Base-by-base conservation (phyloP, 164 flowering plant species). In the Macadamia tetraphylla region DNA sequence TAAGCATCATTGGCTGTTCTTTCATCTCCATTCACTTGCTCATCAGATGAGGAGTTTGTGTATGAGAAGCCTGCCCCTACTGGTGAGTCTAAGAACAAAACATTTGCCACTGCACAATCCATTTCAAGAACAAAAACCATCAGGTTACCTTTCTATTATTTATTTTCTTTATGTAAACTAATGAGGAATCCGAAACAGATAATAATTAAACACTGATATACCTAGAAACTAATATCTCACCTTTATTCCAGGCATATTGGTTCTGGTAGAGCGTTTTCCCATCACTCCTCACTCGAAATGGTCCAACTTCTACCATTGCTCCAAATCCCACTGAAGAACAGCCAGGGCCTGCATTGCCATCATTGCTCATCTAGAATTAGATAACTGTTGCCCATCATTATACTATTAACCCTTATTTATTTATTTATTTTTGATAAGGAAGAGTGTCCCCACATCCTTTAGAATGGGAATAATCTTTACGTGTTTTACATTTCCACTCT, bases 31-130 rank as follows among this genome's bases (percentile, higher is more conserved):
- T 67, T 63, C 1, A 4, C 18, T 0, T 44, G 32, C 23, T 76
- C 79, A 66, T 90, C 90, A 0, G 84, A 72, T 23, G 88, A 60
- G 6, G 51, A 79, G 67, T 90, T 90, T 0, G 93, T 81, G 69
- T 88, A 88, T 0, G 96, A 90, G 73, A 81, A 90, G 10, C 96
- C 93, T 9, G 84, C 90, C 29, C 93, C 90, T 0, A 84, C 89
- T 0, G 93, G 93, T 0, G 93, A 83, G 64, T 88, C 96, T 70
- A 90, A 59, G 73, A 88, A 90, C 79, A 90, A 52, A 0, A 90
- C 87, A 71, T 88, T 90, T n/a, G 90, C 92, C 43, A 73, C 96
- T 90, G 70, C n/a, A n/a, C n/a, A n/a, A n/a, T n/a, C n/a, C n/a
- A n/a, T n/a, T n/a, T n/a, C n/a, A n/a, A n/a, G n/a, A n/a, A n/a